These are phyloP conservation scores for Nadsonia commutata DNA, from an alignment of 1,139 yeast genomes.

Conservation along the genomic window DNA sequence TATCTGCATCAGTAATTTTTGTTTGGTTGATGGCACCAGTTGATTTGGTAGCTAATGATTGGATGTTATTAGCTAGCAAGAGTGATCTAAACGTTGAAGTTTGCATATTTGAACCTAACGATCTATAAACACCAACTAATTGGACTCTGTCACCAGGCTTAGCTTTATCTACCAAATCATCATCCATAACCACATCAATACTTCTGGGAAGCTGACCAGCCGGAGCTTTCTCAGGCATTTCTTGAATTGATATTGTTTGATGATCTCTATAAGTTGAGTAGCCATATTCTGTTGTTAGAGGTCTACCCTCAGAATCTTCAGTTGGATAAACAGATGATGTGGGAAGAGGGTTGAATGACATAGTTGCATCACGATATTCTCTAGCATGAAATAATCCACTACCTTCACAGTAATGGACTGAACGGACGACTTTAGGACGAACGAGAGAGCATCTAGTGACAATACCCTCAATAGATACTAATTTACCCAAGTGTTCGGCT, in stretches of 20 bases:
- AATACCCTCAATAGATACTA: slow-evolving; percentile 88
- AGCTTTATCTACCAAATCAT: slow-evolving; percentile 79
- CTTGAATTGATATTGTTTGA: slow-evolving; percentile 86
- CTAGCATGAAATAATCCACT: slow-evolving; percentile 78
- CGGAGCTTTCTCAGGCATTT: slow-evolving; percentile 97
- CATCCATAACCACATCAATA: slow-evolving; percentile 80
- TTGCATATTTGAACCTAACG: slow-evolving; percentile 34
- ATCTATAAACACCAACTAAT: slow-evolving; percentile 83
- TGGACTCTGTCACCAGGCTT: slow-evolving; percentile 97
- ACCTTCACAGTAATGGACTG: slow-evolving; percentile 85
- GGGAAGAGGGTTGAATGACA: slow-evolving; percentile 72
- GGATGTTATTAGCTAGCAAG: slow-evolving; percentile 74
- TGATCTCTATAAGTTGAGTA: slow-evolving; percentile 87
- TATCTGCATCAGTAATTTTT: slow-evolving; percentile 64
- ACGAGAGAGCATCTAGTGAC: slow-evolving; percentile 89
- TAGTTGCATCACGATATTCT: slow-evolving; percentile 87
- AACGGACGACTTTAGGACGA: slow-evolving; percentile 79
- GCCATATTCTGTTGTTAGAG: slow-evolving; percentile 82
- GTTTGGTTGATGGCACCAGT: slow-evolving; percentile 74
- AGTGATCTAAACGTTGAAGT: slow-evolving; percentile 66
- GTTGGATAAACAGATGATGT: slow-evolving; percentile 88
- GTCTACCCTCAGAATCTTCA: slow-evolving; percentile 83
- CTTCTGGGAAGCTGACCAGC: slow-evolving; percentile 96
- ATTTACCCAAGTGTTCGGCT: slow-evolving; percentile 59
- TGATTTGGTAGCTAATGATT: slow-evolving; percentile 68